Conservation (phyloP, 768 basidiomycete species). For the Lentinula sp. region DNA sequence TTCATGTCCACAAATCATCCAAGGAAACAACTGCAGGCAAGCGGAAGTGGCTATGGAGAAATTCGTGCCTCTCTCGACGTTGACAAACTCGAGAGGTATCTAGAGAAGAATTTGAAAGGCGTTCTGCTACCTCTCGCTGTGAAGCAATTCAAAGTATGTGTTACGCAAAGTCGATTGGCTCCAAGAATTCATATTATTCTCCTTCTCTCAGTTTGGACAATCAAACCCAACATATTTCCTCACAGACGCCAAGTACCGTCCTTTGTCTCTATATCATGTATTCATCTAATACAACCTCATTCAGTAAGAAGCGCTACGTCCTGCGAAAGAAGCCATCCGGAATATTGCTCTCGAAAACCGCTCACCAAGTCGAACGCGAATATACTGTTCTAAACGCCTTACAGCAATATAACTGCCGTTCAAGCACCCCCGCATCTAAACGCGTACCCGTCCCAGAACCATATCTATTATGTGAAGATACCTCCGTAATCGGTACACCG, state of each 20-base stretch:
- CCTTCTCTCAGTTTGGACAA: slow-evolving; percentile 68
- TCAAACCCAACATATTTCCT: slow-evolving; percentile 97
- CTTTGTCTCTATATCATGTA: background rate
- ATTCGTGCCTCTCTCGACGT: slow-evolving; percentile 67
- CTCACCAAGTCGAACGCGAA: slow-evolving; percentile 95
- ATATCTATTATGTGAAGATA: slow-evolving; percentile 77
- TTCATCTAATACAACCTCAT: background rate
- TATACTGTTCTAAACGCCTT: slow-evolving; percentile 76
- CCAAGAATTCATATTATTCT: background rate
- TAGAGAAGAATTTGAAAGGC: slow-evolving; percentile 45
- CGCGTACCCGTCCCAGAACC: slow-evolving; percentile 84
- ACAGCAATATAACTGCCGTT: slow-evolving; percentile 61
- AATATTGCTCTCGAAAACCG: slow-evolving; percentile 79
- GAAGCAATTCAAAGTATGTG: slow-evolving; percentile 87
- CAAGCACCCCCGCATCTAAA: slow-evolving; percentile 39
- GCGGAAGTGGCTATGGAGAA: slow-evolving; percentile 73
- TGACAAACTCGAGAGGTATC: slow-evolving; percentile 57
- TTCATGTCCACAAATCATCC: background rate
- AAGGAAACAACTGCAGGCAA: slow-evolving; percentile 22
- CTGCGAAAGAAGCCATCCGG: slow-evolving; percentile 93
- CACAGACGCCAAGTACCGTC: slow-evolving; percentile 61
- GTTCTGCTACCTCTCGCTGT: slow-evolving; percentile 65
- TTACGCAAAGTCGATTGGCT: background rate
- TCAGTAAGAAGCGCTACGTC: slow-evolving; percentile 62
- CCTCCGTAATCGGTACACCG: slow-evolving; percentile 70